Conservation (phyloP, 2,329 filamentous ascomycete species). For the Ascochyta rabiei region DNA sequence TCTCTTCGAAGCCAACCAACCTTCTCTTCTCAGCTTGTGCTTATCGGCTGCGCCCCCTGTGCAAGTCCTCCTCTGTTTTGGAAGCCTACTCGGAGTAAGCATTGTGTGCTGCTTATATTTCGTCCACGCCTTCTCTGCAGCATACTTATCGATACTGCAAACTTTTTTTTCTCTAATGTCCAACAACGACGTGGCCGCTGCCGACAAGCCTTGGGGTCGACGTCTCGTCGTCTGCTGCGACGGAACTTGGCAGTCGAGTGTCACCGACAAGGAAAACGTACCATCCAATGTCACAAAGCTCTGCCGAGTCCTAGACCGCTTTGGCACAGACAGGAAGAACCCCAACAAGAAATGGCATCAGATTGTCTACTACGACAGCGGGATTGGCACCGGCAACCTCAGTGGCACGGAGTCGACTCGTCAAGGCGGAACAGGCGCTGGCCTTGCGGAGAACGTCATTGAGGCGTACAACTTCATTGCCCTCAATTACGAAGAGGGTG, state of each 20-base stretch:
- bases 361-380: conserved; percentile 46
- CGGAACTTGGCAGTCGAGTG: conserved; percentile 46
- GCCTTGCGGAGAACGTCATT: conserved; percentile 56
- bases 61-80: neutral
- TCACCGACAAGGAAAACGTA: conserved; percentile 37
- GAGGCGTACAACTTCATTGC: conserved; percentile 59
- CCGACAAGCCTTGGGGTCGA: conserved; percentile 36
- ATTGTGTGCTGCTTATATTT: neutral
- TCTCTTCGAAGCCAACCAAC: neutral
- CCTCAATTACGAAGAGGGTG: conserved; percentile 57
- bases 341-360: conserved; percentile 40
- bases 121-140: too few relatives aligned
- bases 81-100: neutral
- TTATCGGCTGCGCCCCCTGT: neutral
- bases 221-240: conserved; percentile 47
- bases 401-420: conserved; percentile 31
- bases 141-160: neutral
- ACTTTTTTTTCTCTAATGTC: neutral
- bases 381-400: conserved; percentile 43
- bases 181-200: neutral
- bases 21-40: neutral
- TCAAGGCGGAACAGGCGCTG: conserved; percentile 52
- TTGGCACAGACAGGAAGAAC: conserved; percentile 33
- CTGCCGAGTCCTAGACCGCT: conserved; percentile 39
- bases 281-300: conserved; percentile 47